A percentile compares a stretch with the other conserved stretches of the same genome.
phyloP scores from a whole-genome alignment of 2,329 filamentous ascomycete species.

The Epichloe bromicola region DNA sequence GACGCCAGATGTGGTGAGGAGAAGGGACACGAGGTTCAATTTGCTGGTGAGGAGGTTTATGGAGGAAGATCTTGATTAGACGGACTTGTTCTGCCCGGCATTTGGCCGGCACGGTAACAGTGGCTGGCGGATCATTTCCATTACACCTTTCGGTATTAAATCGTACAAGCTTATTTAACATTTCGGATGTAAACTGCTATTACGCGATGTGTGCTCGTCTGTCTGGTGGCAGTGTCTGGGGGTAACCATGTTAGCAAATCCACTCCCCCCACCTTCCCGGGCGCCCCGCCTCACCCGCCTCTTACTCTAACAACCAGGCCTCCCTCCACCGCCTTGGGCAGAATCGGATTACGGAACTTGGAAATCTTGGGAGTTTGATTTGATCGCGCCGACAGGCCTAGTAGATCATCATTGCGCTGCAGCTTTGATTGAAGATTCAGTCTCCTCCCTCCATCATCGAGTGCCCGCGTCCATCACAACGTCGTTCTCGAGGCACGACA shows the following conservation, averaged over 20 bases:
- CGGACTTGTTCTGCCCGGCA: too few relatives aligned
- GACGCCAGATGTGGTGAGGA: constrained; percentile 4
- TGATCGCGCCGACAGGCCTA: neutral
- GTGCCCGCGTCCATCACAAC: constrained; percentile 1
- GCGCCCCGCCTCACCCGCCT: too few relatives aligned
- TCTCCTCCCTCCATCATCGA: neutral
- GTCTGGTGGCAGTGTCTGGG: too few relatives aligned
- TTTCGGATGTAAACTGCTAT: too few relatives aligned
- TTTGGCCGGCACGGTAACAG: too few relatives aligned
- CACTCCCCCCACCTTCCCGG: too few relatives aligned
- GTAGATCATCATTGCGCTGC: neutral
- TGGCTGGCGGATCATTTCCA: too few relatives aligned
- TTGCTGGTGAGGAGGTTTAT: constrained; percentile 8
- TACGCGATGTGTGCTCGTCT: too few relatives aligned
- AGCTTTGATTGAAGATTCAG: neutral
- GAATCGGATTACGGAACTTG: neutral
- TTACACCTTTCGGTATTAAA: too few relatives aligned
- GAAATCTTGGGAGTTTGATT: neutral
- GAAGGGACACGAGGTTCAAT: constrained; percentile 8
- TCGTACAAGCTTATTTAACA: too few relatives aligned
- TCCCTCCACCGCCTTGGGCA: constrained; percentile 2
- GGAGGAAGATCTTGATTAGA: constrained; percentile 6
- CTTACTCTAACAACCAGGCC: neutral
- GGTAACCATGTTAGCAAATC: too few relatives aligned
- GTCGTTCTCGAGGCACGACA: constrained; percentile 5